Conservation (phyloP, 768 basidiomycete genomes). For the Agrocybe pediades region DNA sequence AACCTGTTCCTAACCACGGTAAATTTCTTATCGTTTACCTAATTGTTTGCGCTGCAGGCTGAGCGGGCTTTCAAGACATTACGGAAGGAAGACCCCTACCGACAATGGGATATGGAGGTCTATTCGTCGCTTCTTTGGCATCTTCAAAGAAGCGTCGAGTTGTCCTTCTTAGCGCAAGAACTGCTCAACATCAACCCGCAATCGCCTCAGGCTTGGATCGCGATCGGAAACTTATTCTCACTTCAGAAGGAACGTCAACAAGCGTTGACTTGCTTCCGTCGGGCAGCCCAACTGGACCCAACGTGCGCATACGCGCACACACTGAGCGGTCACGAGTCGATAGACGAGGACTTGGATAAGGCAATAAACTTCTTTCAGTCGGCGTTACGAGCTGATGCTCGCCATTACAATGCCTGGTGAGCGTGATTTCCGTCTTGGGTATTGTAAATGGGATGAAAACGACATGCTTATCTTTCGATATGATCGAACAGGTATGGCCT, state of each 20-base stretch:
- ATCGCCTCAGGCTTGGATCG: conserved; percentile 92
- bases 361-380: conserved; percentile 91
- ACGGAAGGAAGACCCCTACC: conserved; percentile 85
- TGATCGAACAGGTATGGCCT: conserved; percentile 86
- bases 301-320: conserved; percentile 95
- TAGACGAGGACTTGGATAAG: conserved; percentile 93
- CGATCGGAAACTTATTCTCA: conserved; percentile 94
- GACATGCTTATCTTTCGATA: conserved; percentile 31
- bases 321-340: conserved; percentile 93
- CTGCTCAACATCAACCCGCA: conserved; percentile 83
- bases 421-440: conserved; percentile 27
- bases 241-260: conserved; percentile 92
- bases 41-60: conserved; percentile 54
- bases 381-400: conserved; percentile 86
- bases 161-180: conserved; percentile 93
- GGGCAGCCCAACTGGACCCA: conserved; percentile 88
- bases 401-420: conserved; percentile 98
- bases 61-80: conserved; percentile 86
- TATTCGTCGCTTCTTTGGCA: conserved; percentile 98
- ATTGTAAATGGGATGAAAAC: conserved; percentile 11
- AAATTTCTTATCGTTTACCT: conserved; percentile 27
- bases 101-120: conserved; percentile 91
- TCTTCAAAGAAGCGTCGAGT: conserved; percentile 76
- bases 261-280: conserved; percentile 91
- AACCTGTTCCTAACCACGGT: conserved; percentile 17